A percentile compares a stretch with the other conserved stretches of the same genome.
These are phyloP conservation scores for Wallacemonas sp. DNA, from an alignment of 208 protist genomes.

Conservation along the genomic window DNA sequence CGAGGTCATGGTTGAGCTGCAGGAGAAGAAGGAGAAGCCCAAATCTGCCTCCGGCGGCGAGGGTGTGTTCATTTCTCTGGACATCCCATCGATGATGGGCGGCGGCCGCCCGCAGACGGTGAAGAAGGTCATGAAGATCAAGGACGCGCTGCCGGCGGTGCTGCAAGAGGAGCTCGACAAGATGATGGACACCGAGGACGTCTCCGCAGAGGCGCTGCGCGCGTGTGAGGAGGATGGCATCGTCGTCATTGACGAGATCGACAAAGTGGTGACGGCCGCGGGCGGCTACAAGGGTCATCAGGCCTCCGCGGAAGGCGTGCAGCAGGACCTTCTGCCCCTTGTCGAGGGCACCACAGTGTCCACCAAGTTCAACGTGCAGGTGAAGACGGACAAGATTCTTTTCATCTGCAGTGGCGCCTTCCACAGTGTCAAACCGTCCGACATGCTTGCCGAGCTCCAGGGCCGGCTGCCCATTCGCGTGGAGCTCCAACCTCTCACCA, in stretches of 20 bases:
- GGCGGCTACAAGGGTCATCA: conserved; percentile 91
- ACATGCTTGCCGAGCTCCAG: conserved; percentile 96
- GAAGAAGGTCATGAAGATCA: conserved; percentile 94
- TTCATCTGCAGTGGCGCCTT: conserved; percentile 98
- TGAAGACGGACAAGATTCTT: conserved; percentile 98
- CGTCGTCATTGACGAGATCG: conserved; percentile 99
- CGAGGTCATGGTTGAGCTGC: conserved; percentile 90
- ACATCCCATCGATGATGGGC: conserved; percentile 82
- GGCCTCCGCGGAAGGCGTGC: conserved; percentile 95
- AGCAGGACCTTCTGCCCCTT: conserved; percentile 97
- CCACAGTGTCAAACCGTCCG: conserved; percentile 93
- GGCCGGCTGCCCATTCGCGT: conserved; percentile 98
- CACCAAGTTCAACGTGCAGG: conserved; percentile 96
- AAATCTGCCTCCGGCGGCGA: conserved; percentile 69
- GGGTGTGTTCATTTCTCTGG: conserved; percentile 85
- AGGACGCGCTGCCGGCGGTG: conserved; percentile 90
- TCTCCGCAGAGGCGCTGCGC: conserved; percentile 92
- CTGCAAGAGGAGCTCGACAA: conserved; percentile 94
- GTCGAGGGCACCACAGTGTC: conserved; percentile 97
- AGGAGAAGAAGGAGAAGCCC: conserved; percentile 91
- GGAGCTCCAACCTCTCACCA: conserved; percentile 95
- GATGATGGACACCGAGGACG: conserved; percentile 92
- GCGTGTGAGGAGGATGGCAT: conserved; percentile 97
- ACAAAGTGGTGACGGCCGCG: conserved; percentile 96
- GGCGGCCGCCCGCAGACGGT: conserved; percentile 72